Evolutionary conservation across 345 rosid species (phyloP).

Genomic region (Anacardium occidentale): DNA sequence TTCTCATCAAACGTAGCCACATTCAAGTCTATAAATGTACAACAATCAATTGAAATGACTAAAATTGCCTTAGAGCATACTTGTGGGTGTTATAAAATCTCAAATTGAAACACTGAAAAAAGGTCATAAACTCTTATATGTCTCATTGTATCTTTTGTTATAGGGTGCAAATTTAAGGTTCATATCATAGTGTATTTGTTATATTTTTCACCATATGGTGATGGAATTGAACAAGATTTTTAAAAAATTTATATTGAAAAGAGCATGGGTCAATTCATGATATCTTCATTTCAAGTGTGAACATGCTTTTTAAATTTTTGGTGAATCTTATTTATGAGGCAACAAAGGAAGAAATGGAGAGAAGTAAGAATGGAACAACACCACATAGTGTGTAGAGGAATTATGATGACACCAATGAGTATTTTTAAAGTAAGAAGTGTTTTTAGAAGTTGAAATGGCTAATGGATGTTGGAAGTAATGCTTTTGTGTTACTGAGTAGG

Average conservation of each 20-base stretch:
- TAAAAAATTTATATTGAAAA: slow-evolving; percentile 78
- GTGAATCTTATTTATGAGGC: slow-evolving; percentile 84
- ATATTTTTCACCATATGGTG: slow-evolving; percentile 86
- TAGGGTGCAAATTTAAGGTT: slow-evolving; percentile 96
- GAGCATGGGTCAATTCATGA: slow-evolving; percentile 78
- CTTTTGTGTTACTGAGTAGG: slow-evolving; percentile 55
- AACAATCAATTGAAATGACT: no score
- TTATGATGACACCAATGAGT: slow-evolving; percentile 91
- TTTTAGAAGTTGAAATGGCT: slow-evolving; percentile 90
- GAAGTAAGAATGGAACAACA: slow-evolving; percentile 81
- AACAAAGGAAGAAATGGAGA: slow-evolving; percentile 71
- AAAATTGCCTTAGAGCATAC: no score
- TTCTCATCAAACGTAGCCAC: no score
- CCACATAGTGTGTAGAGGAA: slow-evolving; percentile 93
- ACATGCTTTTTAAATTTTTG: slow-evolving; percentile 61
- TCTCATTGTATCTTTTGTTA: slow-evolving; percentile 43
- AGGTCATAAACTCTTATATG: slow-evolving; percentile 35
- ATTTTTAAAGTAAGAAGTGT: slow-evolving; percentile 89
- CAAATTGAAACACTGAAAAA: no score
- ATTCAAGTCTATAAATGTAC: no score
- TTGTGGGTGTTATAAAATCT: no score
- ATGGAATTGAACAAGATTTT: slow-evolving; percentile 85
- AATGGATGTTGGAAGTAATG: slow-evolving; percentile 67
- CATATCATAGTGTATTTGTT: slow-evolving; percentile 85
- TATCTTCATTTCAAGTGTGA: slow-evolving; percentile 78